phyloP scores from a whole-genome alignment of 371 early-diverging fungal genomes.

The Rhizopus delemar region DNA sequence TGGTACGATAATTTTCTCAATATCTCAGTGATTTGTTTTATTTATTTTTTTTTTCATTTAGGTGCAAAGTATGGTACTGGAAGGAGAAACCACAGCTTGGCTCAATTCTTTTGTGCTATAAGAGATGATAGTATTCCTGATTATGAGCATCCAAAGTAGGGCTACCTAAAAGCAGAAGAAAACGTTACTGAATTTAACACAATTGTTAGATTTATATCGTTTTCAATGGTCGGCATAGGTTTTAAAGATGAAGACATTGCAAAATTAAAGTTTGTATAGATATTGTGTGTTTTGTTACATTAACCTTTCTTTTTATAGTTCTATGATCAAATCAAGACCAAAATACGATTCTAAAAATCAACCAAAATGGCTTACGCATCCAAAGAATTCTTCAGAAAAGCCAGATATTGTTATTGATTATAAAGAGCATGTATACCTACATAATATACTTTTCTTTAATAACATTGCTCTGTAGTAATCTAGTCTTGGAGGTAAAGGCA shows the following conservation, averaged over 20 bases:
- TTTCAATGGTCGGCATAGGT: conserved; percentile 74
- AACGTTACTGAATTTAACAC: too few species aligned
- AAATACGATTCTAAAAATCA: conserved; percentile 46
- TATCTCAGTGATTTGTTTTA: neutral
- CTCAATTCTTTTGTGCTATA: conserved; percentile 71
- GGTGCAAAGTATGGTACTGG: conserved; percentile 67
- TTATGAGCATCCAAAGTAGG: conserved; percentile 28
- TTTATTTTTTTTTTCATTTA: conserved; percentile 1
- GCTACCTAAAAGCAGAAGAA: neutral
- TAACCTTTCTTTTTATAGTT: neutral
- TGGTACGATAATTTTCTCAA: conserved; percentile 45
- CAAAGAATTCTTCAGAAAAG: conserved; percentile 56
- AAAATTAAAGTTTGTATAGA: conserved; percentile 38
- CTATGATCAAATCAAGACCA: conserved; percentile 13
- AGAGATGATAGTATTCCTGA: conserved; percentile 52
- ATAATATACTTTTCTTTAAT: neutral
- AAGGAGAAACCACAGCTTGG: conserved; percentile 57
- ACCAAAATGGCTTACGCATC: conserved; percentile 64
- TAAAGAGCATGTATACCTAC: conserved; percentile 37
- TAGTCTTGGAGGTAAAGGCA: conserved; percentile 71
- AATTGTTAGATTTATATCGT: conserved; percentile 54
- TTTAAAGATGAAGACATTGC: conserved; percentile 59
- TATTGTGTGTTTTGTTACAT: neutral
- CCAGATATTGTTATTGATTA: conserved; percentile 69
- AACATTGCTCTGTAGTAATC: conserved; percentile 36